Evolutionary conservation across 2,329 filamentous ascomycete genomes (phyloP).

Genomic region (Truncatella angustata): DNA sequence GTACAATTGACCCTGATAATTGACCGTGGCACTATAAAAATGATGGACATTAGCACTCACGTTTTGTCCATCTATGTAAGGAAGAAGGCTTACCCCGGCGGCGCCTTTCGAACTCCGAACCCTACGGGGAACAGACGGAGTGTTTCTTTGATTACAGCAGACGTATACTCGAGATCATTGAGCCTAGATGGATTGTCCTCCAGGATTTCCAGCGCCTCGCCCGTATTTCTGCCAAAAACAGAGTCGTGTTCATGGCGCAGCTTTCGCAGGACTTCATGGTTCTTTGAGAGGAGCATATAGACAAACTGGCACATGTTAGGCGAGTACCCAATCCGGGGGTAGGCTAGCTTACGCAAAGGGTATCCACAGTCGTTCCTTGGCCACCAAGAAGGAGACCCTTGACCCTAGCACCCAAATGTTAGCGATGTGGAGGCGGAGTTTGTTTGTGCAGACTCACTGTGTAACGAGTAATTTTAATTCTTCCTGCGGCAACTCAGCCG

Average conservation of each 20-base stretch:
- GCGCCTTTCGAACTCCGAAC: constrained; percentile 1
- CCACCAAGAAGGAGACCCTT: constrained; percentile 26
- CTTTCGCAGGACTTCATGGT: constrained; percentile 20
- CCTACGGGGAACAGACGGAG: constrained; percentile 25
- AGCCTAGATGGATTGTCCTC: constrained; percentile 42
- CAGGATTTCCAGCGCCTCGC: constrained; percentile 30
- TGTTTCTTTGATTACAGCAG: constrained; percentile 53
- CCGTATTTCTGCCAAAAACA: constrained; percentile 24
- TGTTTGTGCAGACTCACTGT: constrained; percentile 13
- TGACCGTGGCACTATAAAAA: not conserved
- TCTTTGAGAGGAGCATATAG: constrained; percentile 13
- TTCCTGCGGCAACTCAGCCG: constrained; percentile 11
- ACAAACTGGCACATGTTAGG: constrained; percentile 10
- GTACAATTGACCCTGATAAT: not conserved
- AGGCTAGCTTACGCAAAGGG: constrained; percentile 10
- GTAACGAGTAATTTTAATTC: constrained; percentile 17
- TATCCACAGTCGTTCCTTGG: constrained; percentile 24
- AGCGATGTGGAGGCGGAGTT: not conserved
- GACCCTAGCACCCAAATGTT: constrained; percentile 7
- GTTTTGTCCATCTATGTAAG: not conserved
- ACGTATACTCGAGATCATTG: constrained; percentile 49
- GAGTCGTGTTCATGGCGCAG: constrained; percentile 28
- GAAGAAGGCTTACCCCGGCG: constrained; percentile 1
- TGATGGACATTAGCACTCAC: no score
- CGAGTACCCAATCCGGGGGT: not conserved